Evolutionary conservation across 1,284 basidiomycete genomes (phyloP), one percentile per base, ranked within the genome.

Genomic region (Sphagnurus paluster): DNA sequence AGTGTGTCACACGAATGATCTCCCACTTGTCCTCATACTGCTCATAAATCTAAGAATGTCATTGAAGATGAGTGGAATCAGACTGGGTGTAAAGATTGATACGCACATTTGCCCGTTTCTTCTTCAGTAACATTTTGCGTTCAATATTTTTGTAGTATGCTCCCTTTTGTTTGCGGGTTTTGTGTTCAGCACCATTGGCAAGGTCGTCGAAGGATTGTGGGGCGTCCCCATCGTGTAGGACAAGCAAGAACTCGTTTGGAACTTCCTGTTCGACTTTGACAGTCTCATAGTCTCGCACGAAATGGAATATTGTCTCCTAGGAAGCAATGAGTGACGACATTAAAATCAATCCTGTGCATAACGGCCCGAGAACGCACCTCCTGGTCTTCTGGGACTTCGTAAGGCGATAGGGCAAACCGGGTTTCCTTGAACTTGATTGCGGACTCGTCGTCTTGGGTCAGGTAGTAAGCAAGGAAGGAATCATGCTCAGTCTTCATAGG

Each of bases 61-160:
- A 48, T 44, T n/a, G n/a, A 33, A 34, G 52, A 42, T 43, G 34
- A 17, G 28, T 20, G 20, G 34, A 17, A 24, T 30, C 50, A 23
- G 23, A 36, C 19, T 24, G 6, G 48, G 23, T 19, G 40, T 47
- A 16, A 23, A 1, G 33, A 39, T 16, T 63, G 17, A 33, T 33
- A 14, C 82, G 63, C 54, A 91, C 90, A 63, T 86, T 87, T 14
- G 77, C 79, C 10, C 91, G 79, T 63, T 86, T 90, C 73, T 93
- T 93, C 67, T 92, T 90, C 38, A 95, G 70, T 16, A 82, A 72
- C 77, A 92, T 91, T 64, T 91, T 91, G 49, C 88, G 81, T 63
- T 87, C 84, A 49, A 94, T 89, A 59, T 86, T 85, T 67, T 92
- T 93, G 72, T 91, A 93, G 64, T 90, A 93, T 0, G 84, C 92